Evolutionary conservation across 1,284 basidiomycete genomes (phyloP).

Genomic region (Ceratobasidium sp.): DNA sequence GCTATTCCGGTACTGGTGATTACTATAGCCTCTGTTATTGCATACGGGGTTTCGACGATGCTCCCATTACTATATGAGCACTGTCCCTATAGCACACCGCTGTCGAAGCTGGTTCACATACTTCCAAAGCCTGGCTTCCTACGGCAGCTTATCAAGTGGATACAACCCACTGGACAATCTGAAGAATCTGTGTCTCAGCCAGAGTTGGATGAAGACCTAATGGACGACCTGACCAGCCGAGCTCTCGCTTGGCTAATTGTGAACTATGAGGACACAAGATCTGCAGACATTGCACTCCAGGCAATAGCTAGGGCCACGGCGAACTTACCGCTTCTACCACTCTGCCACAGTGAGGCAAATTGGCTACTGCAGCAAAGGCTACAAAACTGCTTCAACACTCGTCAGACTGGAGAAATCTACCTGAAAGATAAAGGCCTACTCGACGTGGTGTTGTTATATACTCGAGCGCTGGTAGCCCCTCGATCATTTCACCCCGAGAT

Average conservation of each 20-base stretch:
- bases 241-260: slow-evolving; percentile 22
- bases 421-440: background rate
- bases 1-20: slow-evolving; percentile 1
- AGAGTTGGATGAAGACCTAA: background rate
- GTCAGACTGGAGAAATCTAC: background rate
- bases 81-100: slow-evolving; percentile 17
- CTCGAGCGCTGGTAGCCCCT: background rate
- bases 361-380: background rate
- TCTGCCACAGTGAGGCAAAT: background rate
- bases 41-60: background rate
- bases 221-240: slow-evolving; percentile 19
- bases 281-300: slow-evolving; percentile 29
- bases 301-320: slow-evolving; percentile 18
- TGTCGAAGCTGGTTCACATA: background rate
- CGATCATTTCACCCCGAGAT: too few species aligned
- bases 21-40: background rate
- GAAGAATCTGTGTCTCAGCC: background rate
- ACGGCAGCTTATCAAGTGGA: background rate
- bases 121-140: background rate
- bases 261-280: slow-evolving; percentile 8
- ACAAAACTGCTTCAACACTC: background rate
- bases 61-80: slow-evolving; percentile 1
- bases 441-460: background rate
- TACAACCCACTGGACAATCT: background rate
- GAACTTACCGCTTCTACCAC: background rate